A percentile compares a stretch with the other conserved stretches of the same genome.
Evolutionary conservation across 352 stramenopile species (phyloP).

Genomic region (Phytophthora sojae): DNA sequence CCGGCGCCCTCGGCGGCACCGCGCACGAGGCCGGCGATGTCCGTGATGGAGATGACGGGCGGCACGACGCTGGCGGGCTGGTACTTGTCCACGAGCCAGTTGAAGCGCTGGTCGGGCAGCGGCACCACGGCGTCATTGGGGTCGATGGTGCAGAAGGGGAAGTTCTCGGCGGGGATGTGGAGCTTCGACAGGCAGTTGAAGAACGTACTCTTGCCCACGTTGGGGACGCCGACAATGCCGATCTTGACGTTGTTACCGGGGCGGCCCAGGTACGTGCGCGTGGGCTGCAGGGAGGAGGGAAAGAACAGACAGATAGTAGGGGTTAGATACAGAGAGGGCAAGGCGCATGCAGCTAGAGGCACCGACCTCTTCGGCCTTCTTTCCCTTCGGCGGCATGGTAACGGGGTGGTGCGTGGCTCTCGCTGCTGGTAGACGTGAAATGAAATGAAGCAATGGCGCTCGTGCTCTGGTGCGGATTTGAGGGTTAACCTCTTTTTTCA

Average conservation of each 20-base stretch:
- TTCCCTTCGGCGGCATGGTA: conserved; percentile 82
- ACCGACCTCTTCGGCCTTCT: conserved; percentile 80
- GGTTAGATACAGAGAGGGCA: not conserved
- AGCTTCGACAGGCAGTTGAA: conserved; percentile 99
- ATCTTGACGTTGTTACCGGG: conserved; percentile 97
- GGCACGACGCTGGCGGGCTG: conserved; percentile 96
- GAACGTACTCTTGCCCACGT: conserved; percentile 99
- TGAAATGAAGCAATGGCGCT: conserved; percentile 38
- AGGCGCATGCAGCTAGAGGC: not conserved
- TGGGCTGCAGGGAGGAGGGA: conserved; percentile 27
- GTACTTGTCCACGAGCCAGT: conserved; percentile 97
- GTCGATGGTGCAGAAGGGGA: conserved; percentile 99
- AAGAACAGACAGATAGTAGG: not conserved
- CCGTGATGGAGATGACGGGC: conserved; percentile 98
- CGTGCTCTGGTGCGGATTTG: conserved; percentile 14
- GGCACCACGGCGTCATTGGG: conserved; percentile 98
- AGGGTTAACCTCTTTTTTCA: conserved; percentile 17
- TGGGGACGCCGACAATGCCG: conserved; percentile 99
- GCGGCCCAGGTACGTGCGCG: conserved; percentile 82
- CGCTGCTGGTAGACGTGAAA: conserved; percentile 2
- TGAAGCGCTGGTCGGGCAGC: conserved; percentile 98
- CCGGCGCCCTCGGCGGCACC: conserved; percentile 97
- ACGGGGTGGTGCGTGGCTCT: conserved; percentile 12
- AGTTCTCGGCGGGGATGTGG: conserved; percentile 93
- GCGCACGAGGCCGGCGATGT: conserved; percentile 99